Evolutionary conservation across 164 flowering plant species (phyloP).

Genomic region (Platanus orientalis): DNA sequence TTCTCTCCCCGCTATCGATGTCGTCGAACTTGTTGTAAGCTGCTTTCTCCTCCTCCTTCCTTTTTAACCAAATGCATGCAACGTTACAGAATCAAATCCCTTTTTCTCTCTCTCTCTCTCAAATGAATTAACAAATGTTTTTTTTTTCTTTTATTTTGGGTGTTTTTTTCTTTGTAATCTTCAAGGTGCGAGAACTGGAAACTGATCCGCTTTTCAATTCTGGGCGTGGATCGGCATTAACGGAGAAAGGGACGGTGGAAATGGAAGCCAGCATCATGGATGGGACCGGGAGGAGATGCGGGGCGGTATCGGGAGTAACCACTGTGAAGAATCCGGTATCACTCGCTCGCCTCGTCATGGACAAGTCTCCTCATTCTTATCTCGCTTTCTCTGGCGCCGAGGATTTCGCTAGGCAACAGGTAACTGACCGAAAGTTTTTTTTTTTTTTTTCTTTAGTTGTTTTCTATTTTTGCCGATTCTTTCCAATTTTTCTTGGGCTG

Average conservation of each 20-base stretch:
- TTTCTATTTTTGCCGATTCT: too few relatives aligned
- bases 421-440: too few relatives aligned
- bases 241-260: constrained; percentile 87
- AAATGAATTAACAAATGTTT: too few relatives aligned
- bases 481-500: too few relatives aligned
- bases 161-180: background rate
- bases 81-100: too few relatives aligned
- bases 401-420: constrained; percentile 77
- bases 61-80: too few relatives aligned
- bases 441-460: too few relatives aligned
- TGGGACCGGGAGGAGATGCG: constrained; percentile 66
- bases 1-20: constrained; percentile 72
- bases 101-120: too few relatives aligned
- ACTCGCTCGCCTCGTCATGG: constrained; percentile 95
- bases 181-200: constrained; percentile 81
- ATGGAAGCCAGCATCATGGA: constrained; percentile 99
- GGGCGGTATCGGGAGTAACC: constrained; percentile 86
- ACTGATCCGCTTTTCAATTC: constrained; percentile 86
- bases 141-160: too few relatives aligned
- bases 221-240: constrained; percentile 91
- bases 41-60: background rate
- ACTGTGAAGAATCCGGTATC: constrained; percentile 91
- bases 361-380: constrained; percentile 92
- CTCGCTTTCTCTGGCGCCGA: constrained; percentile 93
- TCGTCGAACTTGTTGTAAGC: constrained; percentile 89